phyloP scores from a whole-genome alignment of 1,284 basidiomycete genomes.

The Rhizoctonia solani region DNA sequence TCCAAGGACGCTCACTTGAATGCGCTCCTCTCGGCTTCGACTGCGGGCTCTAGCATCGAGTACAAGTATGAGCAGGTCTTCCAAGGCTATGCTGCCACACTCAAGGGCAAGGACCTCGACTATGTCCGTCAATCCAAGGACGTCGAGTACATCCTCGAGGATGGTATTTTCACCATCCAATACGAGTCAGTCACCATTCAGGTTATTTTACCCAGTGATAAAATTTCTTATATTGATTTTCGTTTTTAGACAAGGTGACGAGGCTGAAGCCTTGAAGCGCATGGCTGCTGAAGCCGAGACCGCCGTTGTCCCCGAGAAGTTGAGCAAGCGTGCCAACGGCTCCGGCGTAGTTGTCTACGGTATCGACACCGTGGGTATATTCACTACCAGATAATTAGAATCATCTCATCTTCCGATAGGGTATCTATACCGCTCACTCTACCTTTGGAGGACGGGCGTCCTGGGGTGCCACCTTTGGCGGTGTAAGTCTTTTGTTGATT shows the following conservation, averaged over 20 bases:
- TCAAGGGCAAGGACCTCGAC: constrained; percentile 32
- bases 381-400: too few relatives aligned
- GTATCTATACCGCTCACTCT: too few relatives aligned
- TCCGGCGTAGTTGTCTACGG: constrained; percentile 34
- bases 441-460: too few relatives aligned
- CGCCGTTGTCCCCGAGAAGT: not conserved
- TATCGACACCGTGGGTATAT: constrained; percentile 32
- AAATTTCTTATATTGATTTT: not conserved
- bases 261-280: not conserved
- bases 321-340: not conserved
- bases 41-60: constrained; percentile 18
- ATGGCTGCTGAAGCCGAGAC: not conserved
- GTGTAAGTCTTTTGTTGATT: not conserved
- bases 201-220: not conserved
- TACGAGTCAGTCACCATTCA: constrained; percentile 16
- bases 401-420: too few relatives aligned
- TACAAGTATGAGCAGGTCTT: constrained; percentile 37
- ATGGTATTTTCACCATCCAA: constrained; percentile 7
- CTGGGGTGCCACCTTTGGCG: too few relatives aligned
- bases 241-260: not conserved
- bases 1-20: constrained; percentile 16
- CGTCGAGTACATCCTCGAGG: constrained; percentile 36
- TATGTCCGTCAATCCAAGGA: constrained; percentile 32
- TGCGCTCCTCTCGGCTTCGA: constrained; percentile 9
- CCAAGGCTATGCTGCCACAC: constrained; percentile 36